Evolutionary conservation across 306 rosid species (phyloP), one percentile per base, ranked within the genome.

Genomic region (Trifolium repens): DNA sequence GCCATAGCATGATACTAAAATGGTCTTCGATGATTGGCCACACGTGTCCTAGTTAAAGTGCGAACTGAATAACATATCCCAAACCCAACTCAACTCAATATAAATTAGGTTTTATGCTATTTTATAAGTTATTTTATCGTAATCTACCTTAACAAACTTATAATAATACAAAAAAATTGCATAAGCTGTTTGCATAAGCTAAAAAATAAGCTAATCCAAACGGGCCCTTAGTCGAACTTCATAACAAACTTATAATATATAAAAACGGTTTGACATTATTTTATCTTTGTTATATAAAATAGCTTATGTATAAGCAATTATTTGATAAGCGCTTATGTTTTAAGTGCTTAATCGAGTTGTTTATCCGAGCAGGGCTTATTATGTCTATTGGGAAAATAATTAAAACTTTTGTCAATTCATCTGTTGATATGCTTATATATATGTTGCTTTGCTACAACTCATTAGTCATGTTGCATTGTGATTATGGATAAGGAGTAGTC

Each of bases 381-480:
- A 58, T 58, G 37, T 12, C 63, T 24, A 24, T 40, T 16, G 55
- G 9, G 2, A 16, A 67, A 55, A 77, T 11, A 58, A 8, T 77
- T 46, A 74, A 4, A 15, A 40, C 62, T 32, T 68, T 68, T 32
- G 40, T 42, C 15, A 15, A 26, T 76, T 13, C 50, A 42, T 46
- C 47, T 42, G 27, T 2, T 34, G 22, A 39, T 53, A 69, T 59
- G 43, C 63, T 49, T 35, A 71, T 16, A 50, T 39, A 8, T 27
- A 47, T 40, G 22, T 47, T 55, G 43, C 54, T 11, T 67, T 5
- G 37, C 53, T 75, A 50, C 42, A 71, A 26, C 62, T 78, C 58
- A 58, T 24, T 81, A 43, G 49, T 63, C 71, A 49, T 30, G 10
- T 46, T 5, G 71, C 52, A 19, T 73, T 16, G 7, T 22, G 67